Evolutionary conservation across 2,329 filamentous ascomycete genomes (phyloP).

Genomic region (Leptographium galeiforme): DNA sequence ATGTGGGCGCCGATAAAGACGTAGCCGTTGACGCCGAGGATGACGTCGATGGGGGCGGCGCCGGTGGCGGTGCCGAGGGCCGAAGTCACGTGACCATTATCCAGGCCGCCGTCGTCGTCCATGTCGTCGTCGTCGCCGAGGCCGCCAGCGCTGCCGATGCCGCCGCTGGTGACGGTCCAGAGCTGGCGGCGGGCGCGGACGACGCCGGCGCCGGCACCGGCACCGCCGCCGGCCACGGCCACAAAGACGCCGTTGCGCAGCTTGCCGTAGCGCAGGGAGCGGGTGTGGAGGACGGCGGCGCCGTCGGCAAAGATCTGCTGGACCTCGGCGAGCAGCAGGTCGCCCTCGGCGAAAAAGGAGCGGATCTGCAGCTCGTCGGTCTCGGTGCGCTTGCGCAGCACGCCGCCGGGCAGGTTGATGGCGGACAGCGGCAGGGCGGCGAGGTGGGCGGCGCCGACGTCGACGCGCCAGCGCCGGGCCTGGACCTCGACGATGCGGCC

Average conservation of each 20-base stretch:
- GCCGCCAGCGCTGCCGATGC: constrained; percentile 32
- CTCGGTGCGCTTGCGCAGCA: constrained; percentile 78
- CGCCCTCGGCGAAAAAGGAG: constrained; percentile 92
- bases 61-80: constrained; percentile 17
- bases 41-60: constrained; percentile 61
- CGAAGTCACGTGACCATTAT: constrained; percentile 36
- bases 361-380: constrained; percentile 96
- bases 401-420: constrained; percentile 91
- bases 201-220: constrained; percentile 74
- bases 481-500: constrained; percentile 94
- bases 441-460: constrained; percentile 77
- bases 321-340: constrained; percentile 87
- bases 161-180: constrained; percentile 57
- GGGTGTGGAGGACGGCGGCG: constrained; percentile 75
- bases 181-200: constrained; percentile 75
- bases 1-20: constrained; percentile 57
- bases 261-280: constrained; percentile 87
- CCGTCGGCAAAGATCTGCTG: constrained; percentile 81
- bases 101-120: constrained; percentile 35
- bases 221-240: constrained; percentile 65
- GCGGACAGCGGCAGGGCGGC: constrained; percentile 73
- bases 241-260: constrained; percentile 86
- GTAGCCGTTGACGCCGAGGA: constrained; percentile 91
- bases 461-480: constrained; percentile 83
- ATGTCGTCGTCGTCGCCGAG: constrained; percentile 78